phyloP scores from a whole-genome alignment of 2,329 filamentous ascomycete species.

The Penicillium hordei region DNA sequence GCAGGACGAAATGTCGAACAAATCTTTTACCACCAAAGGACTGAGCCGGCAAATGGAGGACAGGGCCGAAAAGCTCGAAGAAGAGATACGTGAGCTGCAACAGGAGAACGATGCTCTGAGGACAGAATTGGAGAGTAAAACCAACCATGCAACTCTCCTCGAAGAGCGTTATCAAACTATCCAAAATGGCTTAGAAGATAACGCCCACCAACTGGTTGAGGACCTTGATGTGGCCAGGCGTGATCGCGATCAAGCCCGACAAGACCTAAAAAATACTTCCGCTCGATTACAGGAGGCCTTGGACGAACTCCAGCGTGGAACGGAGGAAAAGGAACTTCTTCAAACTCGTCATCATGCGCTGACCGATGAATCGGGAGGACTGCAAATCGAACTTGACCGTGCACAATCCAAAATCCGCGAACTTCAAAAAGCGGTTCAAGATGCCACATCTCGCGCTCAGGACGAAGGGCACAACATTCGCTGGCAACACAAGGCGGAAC shows the following conservation, averaged over 20 bases:
- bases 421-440: constrained; percentile 51
- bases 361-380: constrained; percentile 62
- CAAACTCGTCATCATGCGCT: constrained; percentile 68
- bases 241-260: constrained; percentile 48
- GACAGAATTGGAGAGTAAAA: constrained; percentile 47
- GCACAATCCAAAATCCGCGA: constrained; percentile 47
- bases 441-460: constrained; percentile 58
- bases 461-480: constrained; percentile 62
- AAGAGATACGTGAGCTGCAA: constrained; percentile 59
- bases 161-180: constrained; percentile 50
- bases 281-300: constrained; percentile 57
- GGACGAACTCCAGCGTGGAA: constrained; percentile 59
- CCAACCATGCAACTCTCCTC: constrained; percentile 45
- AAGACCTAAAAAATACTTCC: constrained; percentile 43
- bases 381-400: constrained; percentile 63
- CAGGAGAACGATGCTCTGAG: constrained; percentile 48
- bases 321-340: constrained; percentile 66
- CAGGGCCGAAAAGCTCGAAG: constrained; percentile 64
- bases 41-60: constrained; percentile 74
- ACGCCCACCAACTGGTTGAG: constrained; percentile 42
- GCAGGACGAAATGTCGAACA: constrained; percentile 75
- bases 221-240: constrained; percentile 45
- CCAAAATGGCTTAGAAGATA: constrained; percentile 41
- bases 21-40: constrained; percentile 73
- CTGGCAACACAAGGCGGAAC: constrained; percentile 54